Conservation (phyloP, 2,329 filamentous ascomycete genomes). For the Fusarium sp. region DNA sequence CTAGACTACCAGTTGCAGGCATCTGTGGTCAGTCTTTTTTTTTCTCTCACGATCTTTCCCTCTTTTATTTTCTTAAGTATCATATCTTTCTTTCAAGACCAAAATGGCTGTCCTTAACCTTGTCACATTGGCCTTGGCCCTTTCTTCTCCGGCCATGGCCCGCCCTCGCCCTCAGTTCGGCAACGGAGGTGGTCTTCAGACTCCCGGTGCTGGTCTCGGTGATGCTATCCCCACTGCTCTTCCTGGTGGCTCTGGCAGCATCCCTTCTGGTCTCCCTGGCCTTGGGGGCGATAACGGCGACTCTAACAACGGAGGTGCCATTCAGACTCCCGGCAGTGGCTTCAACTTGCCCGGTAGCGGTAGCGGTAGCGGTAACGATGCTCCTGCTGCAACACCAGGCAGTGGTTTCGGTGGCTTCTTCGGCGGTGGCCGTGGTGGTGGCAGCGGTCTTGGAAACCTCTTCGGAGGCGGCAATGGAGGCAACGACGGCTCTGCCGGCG, state of each 20-base stretch:
- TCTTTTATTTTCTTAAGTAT: slow-evolving; percentile 16
- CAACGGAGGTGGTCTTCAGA: slow-evolving; percentile 12
- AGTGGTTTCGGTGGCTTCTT: background rate
- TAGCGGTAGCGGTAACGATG: background rate
- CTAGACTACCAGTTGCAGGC: slow-evolving; percentile 44
- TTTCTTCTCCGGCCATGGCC: slow-evolving; percentile 37
- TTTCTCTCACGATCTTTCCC: slow-evolving; percentile 26
- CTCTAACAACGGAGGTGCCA: background rate
- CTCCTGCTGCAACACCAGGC: background rate
- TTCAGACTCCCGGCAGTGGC: slow-evolving; percentile 3
- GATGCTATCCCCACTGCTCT: slow-evolving; percentile 9
- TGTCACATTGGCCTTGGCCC: slow-evolving; percentile 43
- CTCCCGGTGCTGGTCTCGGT: slow-evolving; percentile 29
- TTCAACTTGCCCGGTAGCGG: background rate
- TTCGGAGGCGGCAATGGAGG: slow-evolving; percentile 4
- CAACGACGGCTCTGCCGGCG: background rate
- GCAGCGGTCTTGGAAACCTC: background rate
- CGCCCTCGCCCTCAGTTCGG: slow-evolving; percentile 30
- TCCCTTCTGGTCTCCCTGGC: slow-evolving; percentile 4
- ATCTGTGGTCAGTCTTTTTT: slow-evolving; percentile 44
- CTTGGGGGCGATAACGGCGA: slow-evolving; percentile 1
- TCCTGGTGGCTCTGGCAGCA: slow-evolving; percentile 10
- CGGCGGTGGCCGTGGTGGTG: background rate
- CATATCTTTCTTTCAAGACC: slow-evolving; percentile 15
- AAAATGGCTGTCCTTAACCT: slow-evolving; percentile 44